Percentiles rank a stretch among this genome's conserved stretches.
Evolutionary conservation across 2,329 filamentous ascomycete genomes (phyloP).

Genomic region (Ceratocystis alfenasii): DNA sequence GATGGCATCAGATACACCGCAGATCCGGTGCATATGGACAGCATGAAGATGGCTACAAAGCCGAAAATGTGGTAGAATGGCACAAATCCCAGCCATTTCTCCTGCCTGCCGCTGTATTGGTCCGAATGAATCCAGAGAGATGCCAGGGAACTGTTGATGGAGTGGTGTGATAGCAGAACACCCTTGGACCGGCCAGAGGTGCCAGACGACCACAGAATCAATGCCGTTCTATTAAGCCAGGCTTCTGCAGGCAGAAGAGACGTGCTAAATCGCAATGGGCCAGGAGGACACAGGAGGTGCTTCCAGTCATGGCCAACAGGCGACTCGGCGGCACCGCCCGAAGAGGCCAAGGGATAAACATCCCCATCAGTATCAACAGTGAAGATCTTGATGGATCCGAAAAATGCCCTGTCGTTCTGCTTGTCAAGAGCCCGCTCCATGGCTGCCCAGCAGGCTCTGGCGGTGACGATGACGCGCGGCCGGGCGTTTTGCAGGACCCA

Average conservation of each 20-base stretch:
- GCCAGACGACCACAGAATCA: slow-evolving; percentile 41
- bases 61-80: slow-evolving; percentile 59
- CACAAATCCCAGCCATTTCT: slow-evolving; percentile 48
- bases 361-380: slow-evolving; percentile 35
- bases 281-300: slow-evolving; percentile 35
- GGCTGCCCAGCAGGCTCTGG: slow-evolving; percentile 27
- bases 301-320: slow-evolving; percentile 42
- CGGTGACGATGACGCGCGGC: slow-evolving; percentile 31
- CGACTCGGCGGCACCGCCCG: slow-evolving; percentile 2
- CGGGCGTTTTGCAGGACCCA: slow-evolving; percentile 35
- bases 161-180: slow-evolving; percentile 58
- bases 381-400: slow-evolving; percentile 45
- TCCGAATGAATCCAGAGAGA: slow-evolving; percentile 41
- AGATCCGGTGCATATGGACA: slow-evolving; percentile 40
- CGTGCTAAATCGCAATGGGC: not conserved
- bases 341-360: slow-evolving; percentile 27
- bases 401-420: slow-evolving; percentile 30
- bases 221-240: slow-evolving; percentile 43
- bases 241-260: slow-evolving; percentile 13
- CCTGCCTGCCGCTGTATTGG: slow-evolving; percentile 30
- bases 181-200: slow-evolving; percentile 66
- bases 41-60: slow-evolving; percentile 45
- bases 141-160: slow-evolving; percentile 47
- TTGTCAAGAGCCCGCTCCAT: slow-evolving; percentile 30
- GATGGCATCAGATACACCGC: slow-evolving; percentile 58